Evolutionary conservation across 2,329 filamentous ascomycete genomes (phyloP), one percentile per base, ranked within the genome.

Genomic region (Cryphonectria parasitica): DNA sequence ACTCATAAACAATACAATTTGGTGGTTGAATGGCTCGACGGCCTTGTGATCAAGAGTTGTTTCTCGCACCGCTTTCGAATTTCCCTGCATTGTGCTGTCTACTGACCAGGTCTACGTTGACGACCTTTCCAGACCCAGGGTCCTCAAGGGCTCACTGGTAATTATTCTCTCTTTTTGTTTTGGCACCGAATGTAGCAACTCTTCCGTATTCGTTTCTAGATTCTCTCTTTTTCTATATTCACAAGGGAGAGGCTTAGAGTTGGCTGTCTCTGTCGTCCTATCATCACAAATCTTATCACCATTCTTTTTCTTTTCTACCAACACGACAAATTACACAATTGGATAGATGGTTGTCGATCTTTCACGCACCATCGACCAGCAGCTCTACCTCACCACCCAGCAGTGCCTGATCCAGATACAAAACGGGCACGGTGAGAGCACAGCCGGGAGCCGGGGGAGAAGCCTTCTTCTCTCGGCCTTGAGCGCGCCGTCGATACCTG

Each of bases 331-430:
- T 13, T 25, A 49, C 39, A 7, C 19, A 43, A 43, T 45, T 22
- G 11, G 13, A 31, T 49, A 66, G 11, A 71, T 71, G 70, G 58
- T 68, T 19, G 61, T 67, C 31, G 70, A 71, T 41, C 34, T 70
- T 22, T 45, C 66, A 54, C 52, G 64, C 58, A 58, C 56, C 39
- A 67, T 72, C 61, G 70, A 68, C 64, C 28, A 66, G 19, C 58
- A 68, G 43, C 64, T 67, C 52, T 70, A 70, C 61, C 64, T 65
- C 60, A 68, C 65, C 28, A 70, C 70, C 0, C 64, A 72, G 62
- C 41, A 68, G 64, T 67, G 60, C 45, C 45, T 70, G 34, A 19
- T 28, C 13, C 54, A 61, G 19, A n/a, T 67, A 22, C 66, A 11
- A 10, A 28, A 25, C 25, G 13, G 17, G 25, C 8, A 25, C 2